phyloP scores from a whole-genome alignment of 805 yeast species.

The Metschnikowia kunwiensis region DNA sequence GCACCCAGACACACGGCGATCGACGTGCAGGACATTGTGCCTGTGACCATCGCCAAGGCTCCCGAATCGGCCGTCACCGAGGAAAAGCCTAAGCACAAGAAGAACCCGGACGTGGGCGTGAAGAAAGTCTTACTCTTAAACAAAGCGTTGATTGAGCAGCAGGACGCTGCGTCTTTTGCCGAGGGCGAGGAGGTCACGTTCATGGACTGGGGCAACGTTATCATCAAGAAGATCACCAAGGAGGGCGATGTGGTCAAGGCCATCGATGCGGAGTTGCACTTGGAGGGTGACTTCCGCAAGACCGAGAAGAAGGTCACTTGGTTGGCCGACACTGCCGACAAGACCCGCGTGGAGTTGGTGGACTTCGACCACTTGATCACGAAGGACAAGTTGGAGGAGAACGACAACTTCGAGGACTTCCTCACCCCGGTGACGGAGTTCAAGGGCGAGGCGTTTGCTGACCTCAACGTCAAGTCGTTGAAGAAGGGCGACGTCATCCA shows the following conservation, averaged over 20 bases:
- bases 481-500: conserved; percentile 87
- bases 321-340: conserved; percentile 81
- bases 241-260: conserved; percentile 57
- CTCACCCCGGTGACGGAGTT: conserved; percentile 85
- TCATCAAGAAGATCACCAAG: conserved; percentile 66
- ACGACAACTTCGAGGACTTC: conserved; percentile 89
- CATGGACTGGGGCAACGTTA: conserved; percentile 98
- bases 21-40: conserved; percentile 60
- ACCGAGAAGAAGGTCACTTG: conserved; percentile 93
- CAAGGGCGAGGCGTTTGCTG: conserved; percentile 74
- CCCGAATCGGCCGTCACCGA: conserved; percentile 63
- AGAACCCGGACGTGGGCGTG: conserved; percentile 85
- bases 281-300: conserved; percentile 96
- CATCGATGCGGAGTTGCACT: conserved; percentile 74
- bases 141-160: conserved; percentile 76
- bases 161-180: conserved; percentile 63
- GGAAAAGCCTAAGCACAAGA: conserved; percentile 89
- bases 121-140: conserved; percentile 71
- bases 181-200: conserved; percentile 93
- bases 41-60: conserved; percentile 63
- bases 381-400: conserved; percentile 93
- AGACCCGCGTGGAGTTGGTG: conserved; percentile 69
- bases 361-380: conserved; percentile 94
- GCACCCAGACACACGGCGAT: conserved; percentile 95
- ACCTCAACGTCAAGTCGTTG: conserved; percentile 69